phyloP scores from a whole-genome alignment of 2,329 filamentous ascomycete species.

The Diaporthe batatas region DNA sequence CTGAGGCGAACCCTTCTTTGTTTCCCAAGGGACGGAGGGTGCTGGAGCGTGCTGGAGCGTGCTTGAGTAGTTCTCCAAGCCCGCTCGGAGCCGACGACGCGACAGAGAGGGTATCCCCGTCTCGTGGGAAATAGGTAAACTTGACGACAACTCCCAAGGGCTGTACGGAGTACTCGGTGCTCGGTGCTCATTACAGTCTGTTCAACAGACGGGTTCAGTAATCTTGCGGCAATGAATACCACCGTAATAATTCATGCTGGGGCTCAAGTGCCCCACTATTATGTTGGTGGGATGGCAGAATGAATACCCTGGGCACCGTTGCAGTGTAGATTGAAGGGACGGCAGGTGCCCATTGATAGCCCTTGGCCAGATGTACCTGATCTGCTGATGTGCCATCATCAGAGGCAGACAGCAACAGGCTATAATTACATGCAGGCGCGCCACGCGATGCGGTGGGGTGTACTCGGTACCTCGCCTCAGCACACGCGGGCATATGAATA shows the following conservation, averaged over 20 bases:
- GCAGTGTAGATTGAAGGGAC: slow-evolving; percentile 27
- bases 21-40: not conserved
- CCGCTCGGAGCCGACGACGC: slow-evolving; percentile 23
- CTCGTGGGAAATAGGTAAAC: not conserved
- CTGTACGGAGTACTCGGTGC: not conserved
- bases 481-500: slow-evolving; percentile 29
- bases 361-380: slow-evolving; percentile 17
- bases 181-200: too few relatives aligned
- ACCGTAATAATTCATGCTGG: not conserved
- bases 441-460: slow-evolving; percentile 27
- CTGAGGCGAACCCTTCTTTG: slow-evolving; percentile 14
- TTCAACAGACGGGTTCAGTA: not conserved
- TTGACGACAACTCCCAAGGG: not conserved
- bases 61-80: not conserved
- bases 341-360: slow-evolving; percentile 22
- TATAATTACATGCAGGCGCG: slow-evolving; percentile 33
- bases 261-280: slow-evolving; percentile 3
- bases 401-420: slow-evolving; percentile 13
- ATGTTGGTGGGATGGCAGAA: not conserved
- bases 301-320: slow-evolving; percentile 3
- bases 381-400: slow-evolving; percentile 22
- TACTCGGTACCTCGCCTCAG: not conserved
- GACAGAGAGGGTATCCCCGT: not conserved
- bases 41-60: too few relatives aligned
- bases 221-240: not conserved